Percentiles rank a stretch among this genome's conserved stretches.
Evolutionary conservation across 805 yeast species (phyloP).

Genomic region (Ogataea ramenticola): DNA sequence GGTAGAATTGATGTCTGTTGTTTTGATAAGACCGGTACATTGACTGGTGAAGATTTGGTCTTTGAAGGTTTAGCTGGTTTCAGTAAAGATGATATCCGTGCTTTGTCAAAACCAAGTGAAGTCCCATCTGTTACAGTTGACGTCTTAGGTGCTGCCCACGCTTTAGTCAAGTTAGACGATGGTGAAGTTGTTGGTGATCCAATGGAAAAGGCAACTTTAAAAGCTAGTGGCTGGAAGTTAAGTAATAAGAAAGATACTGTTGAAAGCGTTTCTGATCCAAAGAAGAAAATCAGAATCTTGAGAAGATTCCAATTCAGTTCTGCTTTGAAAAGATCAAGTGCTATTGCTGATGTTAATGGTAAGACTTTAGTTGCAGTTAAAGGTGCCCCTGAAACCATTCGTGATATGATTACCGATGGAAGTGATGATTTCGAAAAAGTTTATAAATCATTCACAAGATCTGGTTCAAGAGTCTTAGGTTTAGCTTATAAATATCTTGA

Average conservation of each 20-base stretch:
- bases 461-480: constrained; percentile 96
- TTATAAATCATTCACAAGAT: constrained; percentile 84
- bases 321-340: constrained; percentile 89
- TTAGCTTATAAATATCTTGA: constrained; percentile 76
- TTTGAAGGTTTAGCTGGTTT: constrained; percentile 96
- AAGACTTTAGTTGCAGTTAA: constrained; percentile 75
- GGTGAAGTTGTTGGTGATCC: constrained; percentile 99
- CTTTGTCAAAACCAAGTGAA: constrained; percentile 41
- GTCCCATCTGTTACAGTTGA: constrained; percentile 64
- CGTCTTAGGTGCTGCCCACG: constrained; percentile 93
- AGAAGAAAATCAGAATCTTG: constrained; percentile 57
- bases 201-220: constrained; percentile 94
- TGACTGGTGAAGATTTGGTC: constrained; percentile 92
- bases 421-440: constrained; percentile 80
- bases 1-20: constrained; percentile 98
- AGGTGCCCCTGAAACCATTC: constrained; percentile 97
- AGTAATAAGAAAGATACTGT: constrained; percentile 66
- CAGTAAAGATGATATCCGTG: constrained; percentile 38
- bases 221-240: constrained; percentile 80
- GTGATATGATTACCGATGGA: constrained; percentile 59
- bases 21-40: constrained; percentile 96
- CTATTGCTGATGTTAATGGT: constrained; percentile 54
- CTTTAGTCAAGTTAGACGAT: constrained; percentile 86
- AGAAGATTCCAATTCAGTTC: constrained; percentile 98
- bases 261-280: constrained; percentile 24